Evolutionary conservation across 495 filamentous ascomycete species (phyloP).

Genomic region (Trichoderma reesei): DNA sequence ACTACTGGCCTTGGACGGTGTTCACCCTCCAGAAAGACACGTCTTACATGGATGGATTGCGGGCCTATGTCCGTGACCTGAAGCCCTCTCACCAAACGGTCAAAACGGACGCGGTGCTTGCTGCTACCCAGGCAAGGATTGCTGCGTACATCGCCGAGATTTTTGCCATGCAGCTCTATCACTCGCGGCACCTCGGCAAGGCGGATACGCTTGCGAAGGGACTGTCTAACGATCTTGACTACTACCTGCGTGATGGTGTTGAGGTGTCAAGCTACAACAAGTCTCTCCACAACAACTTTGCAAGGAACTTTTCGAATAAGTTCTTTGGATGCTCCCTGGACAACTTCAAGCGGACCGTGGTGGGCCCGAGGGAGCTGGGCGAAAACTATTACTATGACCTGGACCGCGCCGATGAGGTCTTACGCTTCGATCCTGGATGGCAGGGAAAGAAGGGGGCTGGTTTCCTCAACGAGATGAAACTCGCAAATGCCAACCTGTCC

Average conservation of each 20-base stretch:
- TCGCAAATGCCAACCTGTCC: conserved; percentile 82
- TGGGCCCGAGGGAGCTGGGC: conserved; percentile 55
- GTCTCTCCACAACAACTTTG: conserved; percentile 75
- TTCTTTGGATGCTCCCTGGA: conserved; percentile 59
- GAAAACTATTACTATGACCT: conserved; percentile 73
- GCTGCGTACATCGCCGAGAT: conserved; percentile 77
- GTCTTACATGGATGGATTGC: conserved; percentile 57
- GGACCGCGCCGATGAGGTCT: conserved; percentile 57
- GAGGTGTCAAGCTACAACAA: conserved; percentile 66
- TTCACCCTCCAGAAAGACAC: conserved; percentile 63
- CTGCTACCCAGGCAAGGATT: conserved; percentile 55
- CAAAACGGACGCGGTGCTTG: conserved; percentile 37
- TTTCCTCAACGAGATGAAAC: conserved; percentile 67
- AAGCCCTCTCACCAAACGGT: conserved; percentile 36
- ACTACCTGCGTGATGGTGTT: conserved; percentile 65
- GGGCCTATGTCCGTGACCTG: conserved; percentile 57
- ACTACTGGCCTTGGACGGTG: conserved; percentile 88
- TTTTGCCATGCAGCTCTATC: conserved; percentile 83
- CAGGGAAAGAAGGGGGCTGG: conserved; percentile 52
- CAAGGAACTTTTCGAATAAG: conserved; percentile 69
- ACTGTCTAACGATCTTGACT: conserved; percentile 63
- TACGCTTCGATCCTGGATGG: conserved; percentile 72
- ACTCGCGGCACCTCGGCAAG: conserved; percentile 62
- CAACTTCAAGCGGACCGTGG: conserved; percentile 65
- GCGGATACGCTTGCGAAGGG: conserved; percentile 51